Conservation (phyloP, 2,329 filamentous ascomycete species). For the Cladosporium sp. region DNA sequence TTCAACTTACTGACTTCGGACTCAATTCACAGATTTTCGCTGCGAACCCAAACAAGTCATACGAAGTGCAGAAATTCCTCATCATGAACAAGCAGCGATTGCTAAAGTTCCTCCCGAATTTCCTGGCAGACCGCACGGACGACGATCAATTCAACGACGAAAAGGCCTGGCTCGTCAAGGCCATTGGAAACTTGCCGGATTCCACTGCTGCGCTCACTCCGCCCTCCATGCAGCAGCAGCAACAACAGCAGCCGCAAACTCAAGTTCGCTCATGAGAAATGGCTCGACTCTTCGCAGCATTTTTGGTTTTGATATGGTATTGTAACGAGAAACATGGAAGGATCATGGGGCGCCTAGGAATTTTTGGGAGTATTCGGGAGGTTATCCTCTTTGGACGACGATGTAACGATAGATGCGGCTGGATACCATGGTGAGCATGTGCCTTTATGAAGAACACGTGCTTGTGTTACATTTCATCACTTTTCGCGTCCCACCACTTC, state of each 20-base stretch:
- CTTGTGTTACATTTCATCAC: neutral
- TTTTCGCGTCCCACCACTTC: neutral
- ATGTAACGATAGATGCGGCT: conserved; percentile 1
- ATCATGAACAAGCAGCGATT: conserved; percentile 94
- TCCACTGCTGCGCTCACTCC: conserved; percentile 22
- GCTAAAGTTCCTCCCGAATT: conserved; percentile 80
- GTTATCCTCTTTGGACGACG: neutral
- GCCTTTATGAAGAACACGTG: neutral
- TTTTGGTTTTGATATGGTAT: neutral
- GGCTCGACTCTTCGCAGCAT: neutral
- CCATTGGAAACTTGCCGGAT: conserved; percentile 55
- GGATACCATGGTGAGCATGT: neutral
- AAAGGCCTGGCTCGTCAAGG: conserved; percentile 92
- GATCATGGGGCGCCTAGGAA: neutral
- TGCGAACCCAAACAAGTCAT: conserved; percentile 96
- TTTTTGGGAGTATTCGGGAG: neutral
- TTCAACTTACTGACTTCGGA: neutral
- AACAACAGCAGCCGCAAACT: conserved; percentile 14
- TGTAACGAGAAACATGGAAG: conserved; percentile 11
- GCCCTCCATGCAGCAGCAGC: conserved; percentile 9
- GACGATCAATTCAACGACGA: conserved; percentile 99
- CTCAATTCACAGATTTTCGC: conserved; percentile 70
- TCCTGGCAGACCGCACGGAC: conserved; percentile 90
- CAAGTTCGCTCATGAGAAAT: conserved; percentile 14
- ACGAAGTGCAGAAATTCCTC: conserved; percentile 89